Evolutionary conservation across 108 stramenopile genomes (phyloP).

Genomic region (Nitzschia sp.): DNA sequence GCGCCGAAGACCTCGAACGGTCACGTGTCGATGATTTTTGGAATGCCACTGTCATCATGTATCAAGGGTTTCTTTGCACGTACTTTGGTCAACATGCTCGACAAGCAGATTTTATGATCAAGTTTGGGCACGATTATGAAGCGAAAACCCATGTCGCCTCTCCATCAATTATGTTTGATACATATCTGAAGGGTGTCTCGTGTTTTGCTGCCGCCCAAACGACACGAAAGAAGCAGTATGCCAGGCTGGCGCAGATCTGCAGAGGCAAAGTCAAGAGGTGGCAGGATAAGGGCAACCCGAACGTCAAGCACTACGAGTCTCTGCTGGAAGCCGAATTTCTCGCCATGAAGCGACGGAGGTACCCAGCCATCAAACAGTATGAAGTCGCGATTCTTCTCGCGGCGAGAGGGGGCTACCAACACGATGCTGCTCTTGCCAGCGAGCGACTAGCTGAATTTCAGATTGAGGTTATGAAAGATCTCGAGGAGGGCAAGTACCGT

Average conservation of each 20-base stretch:
- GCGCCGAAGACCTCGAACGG: slow-evolving; percentile 1
- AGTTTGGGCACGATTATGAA: slow-evolving; percentile 12
- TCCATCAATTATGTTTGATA: neutral
- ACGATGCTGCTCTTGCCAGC: slow-evolving; percentile 14
- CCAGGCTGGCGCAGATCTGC: neutral
- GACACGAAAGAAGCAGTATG: slow-evolving; percentile 15
- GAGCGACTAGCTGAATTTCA: slow-evolving; percentile 19
- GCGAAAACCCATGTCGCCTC: neutral
- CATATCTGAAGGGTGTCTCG: slow-evolving; percentile 4
- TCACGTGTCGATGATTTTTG: neutral
- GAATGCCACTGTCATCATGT: neutral
- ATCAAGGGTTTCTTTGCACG: neutral
- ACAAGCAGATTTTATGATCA: neutral
- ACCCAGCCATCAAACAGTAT: neutral
- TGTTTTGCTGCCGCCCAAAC: slow-evolving; percentile 17
- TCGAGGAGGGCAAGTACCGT: slow-evolving; percentile 6
- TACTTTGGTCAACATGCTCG: neutral
- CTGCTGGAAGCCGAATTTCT: slow-evolving; percentile 9
- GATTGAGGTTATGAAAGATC: slow-evolving; percentile 2
- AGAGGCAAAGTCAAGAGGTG: slow-evolving; percentile 14
- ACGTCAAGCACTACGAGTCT: slow-evolving; percentile 8
- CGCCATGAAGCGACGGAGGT: neutral
- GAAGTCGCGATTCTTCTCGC: neutral
- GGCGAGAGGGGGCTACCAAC: slow-evolving; percentile 1
- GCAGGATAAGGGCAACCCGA: slow-evolving; percentile 27